Evolutionary conservation across 495 filamentous ascomycete genomes (phyloP).

Genomic region (Aspergillus incahuasiensis): DNA sequence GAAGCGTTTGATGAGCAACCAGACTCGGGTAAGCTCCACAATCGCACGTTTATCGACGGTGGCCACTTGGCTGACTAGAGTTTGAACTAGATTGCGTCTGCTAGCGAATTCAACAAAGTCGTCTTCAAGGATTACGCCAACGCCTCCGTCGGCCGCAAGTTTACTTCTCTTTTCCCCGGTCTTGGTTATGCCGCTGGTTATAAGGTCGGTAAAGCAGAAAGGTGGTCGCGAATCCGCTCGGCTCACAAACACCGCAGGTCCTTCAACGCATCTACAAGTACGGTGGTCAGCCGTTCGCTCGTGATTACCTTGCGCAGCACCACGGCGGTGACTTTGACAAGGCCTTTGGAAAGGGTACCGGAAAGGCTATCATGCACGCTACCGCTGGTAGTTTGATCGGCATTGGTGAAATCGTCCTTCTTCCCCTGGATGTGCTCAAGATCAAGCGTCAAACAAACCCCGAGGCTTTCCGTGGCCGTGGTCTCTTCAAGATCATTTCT

Average conservation of each 20-base stretch:
- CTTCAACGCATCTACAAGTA: slow-evolving; percentile 98
- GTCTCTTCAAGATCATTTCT: slow-evolving; percentile 78
- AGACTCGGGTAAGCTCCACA: slow-evolving; percentile 56
- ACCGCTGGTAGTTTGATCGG: slow-evolving; percentile 93
- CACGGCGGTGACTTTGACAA: slow-evolving; percentile 78
- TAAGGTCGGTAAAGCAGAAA: slow-evolving; percentile 58
- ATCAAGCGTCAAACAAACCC: slow-evolving; percentile 99
- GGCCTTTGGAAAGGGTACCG: slow-evolving; percentile 90
- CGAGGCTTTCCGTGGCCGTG: slow-evolving; percentile 92
- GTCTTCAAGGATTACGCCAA: slow-evolving; percentile 88
- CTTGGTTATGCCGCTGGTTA: slow-evolving; percentile 97
- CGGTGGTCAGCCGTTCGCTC: slow-evolving; percentile 91
- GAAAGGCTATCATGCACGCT: slow-evolving; percentile 97
- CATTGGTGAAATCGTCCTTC: slow-evolving; percentile 91
- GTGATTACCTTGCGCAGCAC: slow-evolving; percentile 82
- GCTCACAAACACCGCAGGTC: slow-evolving; percentile 37
- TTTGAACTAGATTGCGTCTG: slow-evolving; percentile 50
- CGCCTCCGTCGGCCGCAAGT: slow-evolving; percentile 66
- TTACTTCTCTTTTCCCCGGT: slow-evolving; percentile 94
- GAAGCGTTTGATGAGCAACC: slow-evolving; percentile 99
- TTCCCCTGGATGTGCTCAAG: slow-evolving; percentile 95
- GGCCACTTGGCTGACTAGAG: background rate
- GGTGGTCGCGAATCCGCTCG: background rate
- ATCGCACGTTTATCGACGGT: background rate
- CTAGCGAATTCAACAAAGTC: slow-evolving; percentile 70